Evolutionary conservation across 1,139 yeast genomes (phyloP), one percentile per base, ranked within the genome.

Genomic region (Sugiyamaella pinicola): DNA sequence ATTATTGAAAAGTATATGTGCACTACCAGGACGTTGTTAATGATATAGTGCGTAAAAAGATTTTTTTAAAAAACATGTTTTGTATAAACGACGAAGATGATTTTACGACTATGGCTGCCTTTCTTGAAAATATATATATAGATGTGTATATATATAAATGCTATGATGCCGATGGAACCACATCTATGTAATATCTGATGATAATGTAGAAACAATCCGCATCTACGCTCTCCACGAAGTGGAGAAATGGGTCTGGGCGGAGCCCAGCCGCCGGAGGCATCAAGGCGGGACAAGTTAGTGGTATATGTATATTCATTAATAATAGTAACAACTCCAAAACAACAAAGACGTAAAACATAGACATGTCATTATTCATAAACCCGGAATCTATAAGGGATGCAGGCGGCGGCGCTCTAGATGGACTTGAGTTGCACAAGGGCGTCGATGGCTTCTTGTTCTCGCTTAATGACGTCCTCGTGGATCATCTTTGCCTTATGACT

Each of bases 381-480:
- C 47, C 31, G 37, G 15, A 31, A 19, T 42, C 46, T 42, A 43
- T 33, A 31, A 17, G 6, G 35, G 22, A 26, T 26, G 31, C 10
- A 33, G 33, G 15, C 9, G 17, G 6, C 40, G 13, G 26, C 9
- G 15, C 21, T 22, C 17, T 22, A 46, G 37, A 61, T 51, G 6
- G 64, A 59, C 34, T 68, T 60, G 41, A 70, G 58, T 57, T 70
- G 72, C 4, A 71, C 74, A 28, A 71, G 61, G 3, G 74, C 74
- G 41, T 67, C 70, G 22, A 71, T 64, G 13, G 74, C 74, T 47
- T 69, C 74, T 56, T 64, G 68, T 57, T 71, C 74, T 38, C 68
- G 59, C 55, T 57, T 60, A 38, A 47, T 9, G 1, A 47, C 46
- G 22, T 47, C 51, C 6, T 47, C 43, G 31, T 44, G 39, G 43